A percentile compares a stretch with the other conserved stretches of the same genome.
Conservation (phyloP, 371 early-diverging fungal genomes). For the Actinomortierella wolfii region DNA sequence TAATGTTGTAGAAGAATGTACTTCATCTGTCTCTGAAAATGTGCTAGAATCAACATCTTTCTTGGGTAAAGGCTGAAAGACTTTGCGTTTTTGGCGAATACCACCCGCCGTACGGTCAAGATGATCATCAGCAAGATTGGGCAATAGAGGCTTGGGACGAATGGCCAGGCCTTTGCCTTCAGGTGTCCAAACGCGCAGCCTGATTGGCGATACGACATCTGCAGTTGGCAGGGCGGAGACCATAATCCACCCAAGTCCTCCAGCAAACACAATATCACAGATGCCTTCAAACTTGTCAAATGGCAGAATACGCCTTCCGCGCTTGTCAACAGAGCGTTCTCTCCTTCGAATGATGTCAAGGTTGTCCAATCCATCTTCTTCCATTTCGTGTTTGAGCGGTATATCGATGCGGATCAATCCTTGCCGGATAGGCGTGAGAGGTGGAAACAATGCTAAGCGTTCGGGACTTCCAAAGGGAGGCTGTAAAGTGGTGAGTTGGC, state of each 20-base stretch:
- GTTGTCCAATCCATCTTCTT: no score
- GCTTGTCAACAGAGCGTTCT: neutral
- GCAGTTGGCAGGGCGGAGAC: conserved; percentile 19
- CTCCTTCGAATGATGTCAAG: no score
- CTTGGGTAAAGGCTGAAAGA: conserved; percentile 13
- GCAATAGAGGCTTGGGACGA: conserved; percentile 19
- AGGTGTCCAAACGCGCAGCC: conserved; percentile 35
- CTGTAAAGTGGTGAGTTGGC: conserved; percentile 34
- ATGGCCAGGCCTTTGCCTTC: conserved; percentile 28
- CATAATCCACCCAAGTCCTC: conserved; percentile 45
- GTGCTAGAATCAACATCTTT: no score
- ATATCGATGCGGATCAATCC: conserved; percentile 3
- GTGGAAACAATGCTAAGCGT: conserved; percentile 26
- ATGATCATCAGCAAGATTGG: conserved; percentile 23
- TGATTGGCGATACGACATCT: conserved; percentile 9
- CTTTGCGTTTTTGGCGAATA: conserved; percentile 27
- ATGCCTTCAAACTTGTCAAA: conserved; percentile 21
- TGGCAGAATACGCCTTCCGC: neutral
- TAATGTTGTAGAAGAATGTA: no score
- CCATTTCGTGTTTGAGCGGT: no score
- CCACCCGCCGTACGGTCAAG: conserved; percentile 37
- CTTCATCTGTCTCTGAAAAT: neutral
- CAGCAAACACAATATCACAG: conserved; percentile 42
- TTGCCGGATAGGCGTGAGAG: conserved; percentile 13
- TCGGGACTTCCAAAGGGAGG: conserved; percentile 40